These are phyloP conservation scores for Astragalus membranaceus DNA, from an alignment of 306 rosid species.

Conservation along the genomic window DNA sequence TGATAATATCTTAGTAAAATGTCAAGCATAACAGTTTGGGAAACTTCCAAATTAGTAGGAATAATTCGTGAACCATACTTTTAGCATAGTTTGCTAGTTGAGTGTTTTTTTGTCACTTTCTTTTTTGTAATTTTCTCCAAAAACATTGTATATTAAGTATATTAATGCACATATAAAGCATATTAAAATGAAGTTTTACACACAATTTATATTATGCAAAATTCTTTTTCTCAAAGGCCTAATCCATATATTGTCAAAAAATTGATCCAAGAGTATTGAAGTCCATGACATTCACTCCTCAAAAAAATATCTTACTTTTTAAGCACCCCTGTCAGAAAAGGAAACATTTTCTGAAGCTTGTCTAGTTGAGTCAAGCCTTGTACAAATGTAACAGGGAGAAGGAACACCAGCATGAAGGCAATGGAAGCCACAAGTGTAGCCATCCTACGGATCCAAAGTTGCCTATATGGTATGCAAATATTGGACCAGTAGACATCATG, in stretches of 20 bases:
- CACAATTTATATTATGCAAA: slow-evolving; percentile 1
- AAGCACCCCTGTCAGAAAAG: slow-evolving; percentile 66
- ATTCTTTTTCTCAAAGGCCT: neutral
- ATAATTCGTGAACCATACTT: neutral
- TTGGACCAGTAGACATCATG: slow-evolving; percentile 91
- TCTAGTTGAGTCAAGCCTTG: slow-evolving; percentile 91
- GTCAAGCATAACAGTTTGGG: neutral
- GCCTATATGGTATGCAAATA: slow-evolving; percentile 77
- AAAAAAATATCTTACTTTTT: slow-evolving; percentile 42
- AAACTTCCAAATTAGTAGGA: neutral
- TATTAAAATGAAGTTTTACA: slow-evolving; percentile 1
- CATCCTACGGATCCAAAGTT: slow-evolving; percentile 90
- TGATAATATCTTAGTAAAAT: neutral
- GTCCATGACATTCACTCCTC: slow-evolving; percentile 3
- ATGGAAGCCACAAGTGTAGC: slow-evolving; percentile 58
- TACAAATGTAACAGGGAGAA: slow-evolving; percentile 75
- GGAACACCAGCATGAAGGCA: slow-evolving; percentile 79
- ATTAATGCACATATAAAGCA: slow-evolving; percentile 6
- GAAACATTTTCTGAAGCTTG: slow-evolving; percentile 53
- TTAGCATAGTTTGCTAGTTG: neutral
- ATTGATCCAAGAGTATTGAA: slow-evolving; percentile 6
- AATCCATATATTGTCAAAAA: slow-evolving; percentile 11
- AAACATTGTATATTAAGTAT: neutral
- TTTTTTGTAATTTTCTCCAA: neutral
- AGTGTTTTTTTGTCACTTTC: neutral